These are phyloP conservation scores for Cicer judaicum DNA, from an alignment of 306 rosid species.

Conservation along the genomic window DNA sequence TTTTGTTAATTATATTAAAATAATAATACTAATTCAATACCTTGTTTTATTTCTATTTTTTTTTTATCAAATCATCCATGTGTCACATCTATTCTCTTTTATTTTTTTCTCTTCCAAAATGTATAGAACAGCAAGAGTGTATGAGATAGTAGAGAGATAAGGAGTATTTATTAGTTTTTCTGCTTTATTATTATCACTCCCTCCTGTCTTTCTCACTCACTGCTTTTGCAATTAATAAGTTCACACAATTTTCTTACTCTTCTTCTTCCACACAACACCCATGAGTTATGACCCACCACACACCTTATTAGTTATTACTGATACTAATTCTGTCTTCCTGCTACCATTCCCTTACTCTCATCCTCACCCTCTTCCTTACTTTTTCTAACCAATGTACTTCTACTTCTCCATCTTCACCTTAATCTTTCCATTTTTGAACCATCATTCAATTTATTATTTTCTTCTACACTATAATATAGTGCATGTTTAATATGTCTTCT, in stretches of 20 bases:
- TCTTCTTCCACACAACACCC: background rate
- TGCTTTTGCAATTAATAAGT: constrained; percentile 61
- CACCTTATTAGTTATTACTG: background rate
- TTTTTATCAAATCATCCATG: no score
- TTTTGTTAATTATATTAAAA: no score
- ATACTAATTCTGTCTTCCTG: constrained; percentile 22
- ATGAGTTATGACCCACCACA: background rate
- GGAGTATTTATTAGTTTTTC: background rate
- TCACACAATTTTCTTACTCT: constrained; percentile 37
- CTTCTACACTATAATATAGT: background rate
- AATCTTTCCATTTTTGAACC: constrained; percentile 19
- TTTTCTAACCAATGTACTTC: constrained; percentile 35
- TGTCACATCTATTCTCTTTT: no score
- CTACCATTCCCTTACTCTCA: constrained; percentile 31
- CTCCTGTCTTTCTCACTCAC: background rate
- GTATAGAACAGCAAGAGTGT: no score
- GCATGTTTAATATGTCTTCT: background rate
- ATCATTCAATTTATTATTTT: background rate
- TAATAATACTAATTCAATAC: no score
- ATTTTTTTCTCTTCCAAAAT: no score
- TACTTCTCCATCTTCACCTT: constrained; percentile 34
- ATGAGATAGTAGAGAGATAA: no score
- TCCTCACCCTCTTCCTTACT: constrained; percentile 1
- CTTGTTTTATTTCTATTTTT: no score
- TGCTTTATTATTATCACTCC: background rate